Evolutionary conservation across 768 basidiomycete genomes (phyloP), one percentile per base, ranked within the genome.

Genomic region (Cystofilobasidium ferigula): DNA sequence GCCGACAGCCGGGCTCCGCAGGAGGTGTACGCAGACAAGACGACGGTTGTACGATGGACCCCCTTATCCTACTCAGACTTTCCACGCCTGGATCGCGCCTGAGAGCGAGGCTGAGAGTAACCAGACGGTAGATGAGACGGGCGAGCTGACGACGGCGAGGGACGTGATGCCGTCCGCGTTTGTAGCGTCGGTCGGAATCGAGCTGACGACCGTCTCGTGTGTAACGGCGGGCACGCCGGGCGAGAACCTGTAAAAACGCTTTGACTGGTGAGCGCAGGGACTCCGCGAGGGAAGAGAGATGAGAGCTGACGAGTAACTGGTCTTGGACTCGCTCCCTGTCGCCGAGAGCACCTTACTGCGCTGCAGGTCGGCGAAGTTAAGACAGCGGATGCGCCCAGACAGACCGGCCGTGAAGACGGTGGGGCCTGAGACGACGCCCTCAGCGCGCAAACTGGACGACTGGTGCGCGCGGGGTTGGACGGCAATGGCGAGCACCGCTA

Each of bases 81-180:
- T 70, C 73, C 77, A 98, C 0, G 95, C 87, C 75, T 95, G 97
- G 70, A 98, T 81, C 24, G 85, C 85, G 3, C 95, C 95, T 26
- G 86, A 81, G 56, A 89, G 81, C 74, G 98, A 94, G 1, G 88
- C 94, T 69, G 87, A 60, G n/a, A 68, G 61, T 0, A 71, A 91
- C n/a, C 97, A 82, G 54, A 95, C 82, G 1, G 90, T 88, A 30
- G 90, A 91, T 62, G 88, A 82, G 77, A 97, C 97, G 0, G 94
- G 91, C 0, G 92, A 86, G 69, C 95, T 90, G 61, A 99, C 84
- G 69, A 86, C 88, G 0, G 84, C 84, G 40, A 99, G 76, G 1
- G 87, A 84, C 7, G 88, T 90, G 24, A 98, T 83, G 2, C 90
- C 84, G 73, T 98, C 93, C 70, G 91, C 89, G 73, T 98, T 95